A percentile compares a stretch with the other conserved stretches of the same genome.
Conservation (phyloP, 2,329 filamentous ascomycete genomes). For the Pseudocercospora musae region DNA sequence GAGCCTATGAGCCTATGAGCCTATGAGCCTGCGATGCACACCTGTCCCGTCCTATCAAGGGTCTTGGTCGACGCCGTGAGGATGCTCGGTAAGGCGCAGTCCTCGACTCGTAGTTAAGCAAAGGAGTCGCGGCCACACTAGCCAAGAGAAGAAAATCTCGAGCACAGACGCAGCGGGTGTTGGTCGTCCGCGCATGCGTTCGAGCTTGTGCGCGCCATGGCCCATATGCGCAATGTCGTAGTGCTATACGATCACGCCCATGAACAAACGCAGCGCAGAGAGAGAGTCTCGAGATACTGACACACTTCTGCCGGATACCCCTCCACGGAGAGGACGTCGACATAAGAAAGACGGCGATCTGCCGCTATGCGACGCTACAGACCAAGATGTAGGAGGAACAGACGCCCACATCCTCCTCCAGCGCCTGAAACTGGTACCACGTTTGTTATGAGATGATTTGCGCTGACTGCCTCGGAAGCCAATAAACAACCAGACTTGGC, state of each 20-base stretch:
- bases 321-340: conserved; percentile 31
- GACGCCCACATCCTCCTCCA: background rate
- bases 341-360: conserved; percentile 33
- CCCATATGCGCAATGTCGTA: conserved; percentile 6
- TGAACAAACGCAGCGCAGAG: background rate
- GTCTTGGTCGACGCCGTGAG: background rate
- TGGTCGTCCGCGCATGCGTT: conserved; percentile 2
- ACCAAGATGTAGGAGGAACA: conserved; percentile 9
- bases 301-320: conserved; percentile 16
- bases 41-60: background rate
- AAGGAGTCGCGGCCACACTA: background rate
- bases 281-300: background rate
- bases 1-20: too few relatives aligned
- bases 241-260: conserved; percentile 7
- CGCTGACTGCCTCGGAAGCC: background rate
- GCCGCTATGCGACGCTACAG: conserved; percentile 32
- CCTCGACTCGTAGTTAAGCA: background rate
- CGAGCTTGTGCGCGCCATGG: conserved; percentile 1
- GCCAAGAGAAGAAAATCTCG: background rate
- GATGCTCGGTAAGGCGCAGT: conserved; percentile 2
- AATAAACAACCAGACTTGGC: conserved; percentile 2
- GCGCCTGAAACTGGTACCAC: conserved; percentile 4
- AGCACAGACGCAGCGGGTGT: conserved; percentile 4
- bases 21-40: background rate
- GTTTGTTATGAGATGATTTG: conserved; percentile 14